phyloP scores from a whole-genome alignment of 768 basidiomycete species.

The Postia placenta region DNA sequence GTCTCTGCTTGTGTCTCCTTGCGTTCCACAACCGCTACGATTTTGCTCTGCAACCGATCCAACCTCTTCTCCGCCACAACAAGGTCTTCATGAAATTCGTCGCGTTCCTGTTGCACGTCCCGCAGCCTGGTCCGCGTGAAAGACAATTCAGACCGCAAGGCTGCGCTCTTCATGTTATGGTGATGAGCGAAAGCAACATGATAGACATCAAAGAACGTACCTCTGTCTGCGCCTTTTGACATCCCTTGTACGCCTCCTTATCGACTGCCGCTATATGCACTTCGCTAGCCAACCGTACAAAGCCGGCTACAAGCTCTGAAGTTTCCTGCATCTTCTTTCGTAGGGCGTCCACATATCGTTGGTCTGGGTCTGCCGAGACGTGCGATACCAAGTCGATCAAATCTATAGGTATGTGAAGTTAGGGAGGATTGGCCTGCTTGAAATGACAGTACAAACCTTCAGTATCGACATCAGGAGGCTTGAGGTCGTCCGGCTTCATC shows the following conservation, averaged over 20 bases:
- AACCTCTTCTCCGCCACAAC: constrained; percentile 19
- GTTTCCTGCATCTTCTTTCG: constrained; percentile 22
- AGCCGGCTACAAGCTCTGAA: constrained; percentile 19
- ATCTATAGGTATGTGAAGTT: constrained; percentile 9
- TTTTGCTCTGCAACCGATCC: constrained; percentile 22
- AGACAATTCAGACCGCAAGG: constrained; percentile 22
- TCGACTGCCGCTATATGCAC: constrained; percentile 6
- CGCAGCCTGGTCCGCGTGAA: constrained; percentile 18
- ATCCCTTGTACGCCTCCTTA: constrained; percentile 12
- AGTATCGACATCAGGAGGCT: constrained; percentile 16
- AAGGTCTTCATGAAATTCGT: constrained; percentile 19
- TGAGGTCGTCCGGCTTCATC: constrained; percentile 21
- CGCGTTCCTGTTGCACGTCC: constrained; percentile 17
- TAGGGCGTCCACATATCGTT: constrained; percentile 17
- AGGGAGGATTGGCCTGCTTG: not conserved
- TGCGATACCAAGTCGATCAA: constrained; percentile 19
- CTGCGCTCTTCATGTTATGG: constrained; percentile 9
- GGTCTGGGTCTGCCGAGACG: constrained; percentile 17
- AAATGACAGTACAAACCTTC: constrained; percentile 14
- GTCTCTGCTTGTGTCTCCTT: constrained; percentile 19
- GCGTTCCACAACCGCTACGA: constrained; percentile 8
- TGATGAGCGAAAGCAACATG: not conserved
- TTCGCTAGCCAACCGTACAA: constrained; percentile 16
- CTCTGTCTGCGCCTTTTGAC: constrained; percentile 20
- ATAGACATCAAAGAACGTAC: constrained; percentile 6